Conservation (phyloP, 2,329 filamentous ascomycete species). For the Fusarium chlamydosporum region DNA sequence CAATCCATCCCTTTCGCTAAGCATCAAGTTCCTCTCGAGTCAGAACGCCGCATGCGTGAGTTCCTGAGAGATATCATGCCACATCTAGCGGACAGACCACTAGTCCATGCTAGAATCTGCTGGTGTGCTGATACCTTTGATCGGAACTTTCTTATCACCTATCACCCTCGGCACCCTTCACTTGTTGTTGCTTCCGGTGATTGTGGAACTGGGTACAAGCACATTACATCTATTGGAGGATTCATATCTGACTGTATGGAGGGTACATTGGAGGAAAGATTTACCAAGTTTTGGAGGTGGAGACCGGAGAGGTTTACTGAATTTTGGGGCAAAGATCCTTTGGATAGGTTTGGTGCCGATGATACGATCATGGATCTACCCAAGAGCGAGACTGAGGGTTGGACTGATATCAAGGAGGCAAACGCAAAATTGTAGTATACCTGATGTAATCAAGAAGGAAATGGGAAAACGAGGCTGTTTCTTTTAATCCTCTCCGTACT, state of each 20-base stretch:
- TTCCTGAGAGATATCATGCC: slow-evolving; percentile 33
- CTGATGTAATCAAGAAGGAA: not conserved
- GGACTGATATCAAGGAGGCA: slow-evolving; percentile 21
- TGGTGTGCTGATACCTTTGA: slow-evolving; percentile 40
- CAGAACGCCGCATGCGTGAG: slow-evolving; percentile 20
- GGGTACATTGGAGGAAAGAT: slow-evolving; percentile 11
- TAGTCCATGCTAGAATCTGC: slow-evolving; percentile 36
- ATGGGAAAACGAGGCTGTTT: too few species aligned
- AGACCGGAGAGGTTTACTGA: slow-evolving; percentile 19
- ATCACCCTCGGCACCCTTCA: slow-evolving; percentile 31
- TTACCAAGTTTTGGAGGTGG: slow-evolving; percentile 36
- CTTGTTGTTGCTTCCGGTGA: slow-evolving; percentile 40
- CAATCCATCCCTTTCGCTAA: slow-evolving; percentile 37
- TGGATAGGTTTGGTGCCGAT: slow-evolving; percentile 37
- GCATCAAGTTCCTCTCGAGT: slow-evolving; percentile 28
- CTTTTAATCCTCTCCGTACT: too few species aligned
- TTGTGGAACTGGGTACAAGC: slow-evolving; percentile 28
- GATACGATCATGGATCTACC: slow-evolving; percentile 23
- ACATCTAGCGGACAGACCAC: slow-evolving; percentile 25
- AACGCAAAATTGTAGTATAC: accelerated
- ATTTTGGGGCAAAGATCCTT: slow-evolving; percentile 29
- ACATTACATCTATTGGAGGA: slow-evolving; percentile 34
- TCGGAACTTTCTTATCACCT: slow-evolving; percentile 36
- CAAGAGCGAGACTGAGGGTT: not conserved
- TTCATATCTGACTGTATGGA: slow-evolving; percentile 36